These are phyloP conservation scores for Prinsepia uniflora DNA, from an alignment of 306 rosid species.

Conservation along the genomic window DNA sequence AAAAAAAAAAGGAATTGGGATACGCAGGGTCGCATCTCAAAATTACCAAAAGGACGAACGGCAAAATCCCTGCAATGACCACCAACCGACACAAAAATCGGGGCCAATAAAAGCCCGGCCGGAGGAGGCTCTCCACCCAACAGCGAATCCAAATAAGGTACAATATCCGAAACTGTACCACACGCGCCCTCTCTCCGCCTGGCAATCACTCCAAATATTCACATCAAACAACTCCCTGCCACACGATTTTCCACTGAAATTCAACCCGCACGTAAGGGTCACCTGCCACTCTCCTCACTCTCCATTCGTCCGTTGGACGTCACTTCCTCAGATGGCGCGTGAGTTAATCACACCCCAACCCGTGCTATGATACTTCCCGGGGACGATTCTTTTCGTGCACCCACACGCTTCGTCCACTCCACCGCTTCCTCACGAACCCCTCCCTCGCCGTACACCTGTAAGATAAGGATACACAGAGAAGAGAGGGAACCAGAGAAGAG, in stretches of 20 bases:
- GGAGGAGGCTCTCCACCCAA: not conserved
- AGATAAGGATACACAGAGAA: conserved; percentile 45
- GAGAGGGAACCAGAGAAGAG: not conserved
- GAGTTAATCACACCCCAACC: conserved; percentile 28
- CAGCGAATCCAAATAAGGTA: not conserved
- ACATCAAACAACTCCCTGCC: conserved; percentile 34
- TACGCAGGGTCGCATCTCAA: not conserved
- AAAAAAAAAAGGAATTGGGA: not conserved
- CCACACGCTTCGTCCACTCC: conserved; percentile 49
- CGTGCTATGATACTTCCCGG: conserved; percentile 44
- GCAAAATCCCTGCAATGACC: not conserved
- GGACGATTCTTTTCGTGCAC: conserved; percentile 46
- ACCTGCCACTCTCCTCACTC: not conserved
- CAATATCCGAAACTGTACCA: not conserved
- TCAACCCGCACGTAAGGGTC: not conserved
- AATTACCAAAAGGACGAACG: not conserved
- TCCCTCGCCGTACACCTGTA: conserved; percentile 69
- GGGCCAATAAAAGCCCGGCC: conserved; percentile 20
- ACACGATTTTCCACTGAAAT: conserved; percentile 1
- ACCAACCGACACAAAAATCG: conserved; percentile 16
- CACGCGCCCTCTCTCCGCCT: conserved; percentile 29
- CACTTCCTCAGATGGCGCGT: not conserved
- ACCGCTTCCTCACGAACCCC: conserved; percentile 42
- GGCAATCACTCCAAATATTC: conserved; percentile 34
- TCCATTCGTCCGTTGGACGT: not conserved